Evolutionary conservation across 2,329 filamentous ascomycete species (phyloP).

Genomic region (Metarhizium humberi): DNA sequence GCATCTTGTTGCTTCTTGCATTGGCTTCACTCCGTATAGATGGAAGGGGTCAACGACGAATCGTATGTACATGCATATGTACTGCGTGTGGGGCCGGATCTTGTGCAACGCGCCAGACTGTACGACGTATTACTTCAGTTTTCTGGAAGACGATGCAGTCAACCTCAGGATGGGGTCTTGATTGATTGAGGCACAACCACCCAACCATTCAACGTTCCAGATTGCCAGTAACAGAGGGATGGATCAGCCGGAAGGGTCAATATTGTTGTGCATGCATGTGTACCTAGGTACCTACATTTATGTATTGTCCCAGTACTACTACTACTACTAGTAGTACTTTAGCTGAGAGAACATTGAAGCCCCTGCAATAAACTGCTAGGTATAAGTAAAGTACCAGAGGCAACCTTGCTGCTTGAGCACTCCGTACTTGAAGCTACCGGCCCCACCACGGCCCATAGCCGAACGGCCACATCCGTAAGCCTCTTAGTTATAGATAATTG

Average conservation of each 20-base stretch:
- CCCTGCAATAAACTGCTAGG: no score
- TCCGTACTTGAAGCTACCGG: background rate
- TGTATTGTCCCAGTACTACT: no score
- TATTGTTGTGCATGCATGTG: no score
- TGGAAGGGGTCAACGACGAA: background rate
- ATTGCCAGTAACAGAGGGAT: background rate
- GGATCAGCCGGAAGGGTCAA: background rate
- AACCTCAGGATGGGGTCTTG: background rate
- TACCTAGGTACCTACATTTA: no score
- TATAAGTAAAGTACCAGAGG: no score
- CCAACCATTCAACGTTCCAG: background rate
- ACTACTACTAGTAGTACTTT: no score
- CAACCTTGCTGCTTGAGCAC: no score
- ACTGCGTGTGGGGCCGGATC: background rate
- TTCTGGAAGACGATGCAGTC: background rate
- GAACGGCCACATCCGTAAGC: conserved; percentile 4
- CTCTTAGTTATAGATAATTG: background rate
- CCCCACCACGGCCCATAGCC: conserved; percentile 4
- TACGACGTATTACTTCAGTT: background rate
- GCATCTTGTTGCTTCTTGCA: no score
- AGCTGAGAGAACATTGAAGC: no score
- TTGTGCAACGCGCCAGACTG: background rate
- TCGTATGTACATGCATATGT: background rate
- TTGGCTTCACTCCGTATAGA: background rate
- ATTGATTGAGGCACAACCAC: background rate